Base-by-base conservation (phyloP, 768 basidiomycete species). In the Rhodotorula toruloides region DNA sequence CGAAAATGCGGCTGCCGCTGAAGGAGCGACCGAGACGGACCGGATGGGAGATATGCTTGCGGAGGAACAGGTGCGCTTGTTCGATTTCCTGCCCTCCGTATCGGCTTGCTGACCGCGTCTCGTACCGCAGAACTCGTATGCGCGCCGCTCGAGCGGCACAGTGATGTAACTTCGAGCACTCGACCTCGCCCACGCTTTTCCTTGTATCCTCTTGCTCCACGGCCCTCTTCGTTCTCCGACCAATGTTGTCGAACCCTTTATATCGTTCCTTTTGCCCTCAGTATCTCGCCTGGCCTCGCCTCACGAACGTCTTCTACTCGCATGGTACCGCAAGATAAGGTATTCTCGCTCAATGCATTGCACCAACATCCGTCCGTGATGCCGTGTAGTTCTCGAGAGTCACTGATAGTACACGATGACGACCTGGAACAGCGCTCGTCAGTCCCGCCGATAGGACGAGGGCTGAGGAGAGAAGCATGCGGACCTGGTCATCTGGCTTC, bases 41-140 rank as follows among this genome's bases (percentile, higher is more conserved):
- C 34, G 59, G 27, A 53, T 72, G 68, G 61, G 46, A 7, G 64
- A 69, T 14, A 72, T 72, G 72, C 54, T 72, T 21, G 72, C 72
- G 21, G 68, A 72, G 54, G 72, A 72, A 25, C 72, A 72, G 58
- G 68, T 58, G 46, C 39, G 64, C 27, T 14, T 46, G 21, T 31
- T 13, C 27, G 6, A 37, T 16, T 22, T 32, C 22, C 29, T 19
- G 29, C 27, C 46, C 5, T 19, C 31, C 31, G 17, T 8, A n/a
- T 8, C 25, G 1, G 1, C 39, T n/a, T 14, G 27, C 50, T 60
- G 40, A 29, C 32, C 17, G 8, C 19, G 14, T 16, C 31, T 25
- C 58, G 10, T 25, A 6, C 10, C 16, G 31, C 31, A 61, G 59
- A 61, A 43, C 42, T 29, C 59, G 17, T 53, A 61, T 42, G 12